A percentile compares a stretch with the other conserved stretches of the same genome.
phyloP scores from a whole-genome alignment of 345 rosid species.

The Linum tenue region DNA sequence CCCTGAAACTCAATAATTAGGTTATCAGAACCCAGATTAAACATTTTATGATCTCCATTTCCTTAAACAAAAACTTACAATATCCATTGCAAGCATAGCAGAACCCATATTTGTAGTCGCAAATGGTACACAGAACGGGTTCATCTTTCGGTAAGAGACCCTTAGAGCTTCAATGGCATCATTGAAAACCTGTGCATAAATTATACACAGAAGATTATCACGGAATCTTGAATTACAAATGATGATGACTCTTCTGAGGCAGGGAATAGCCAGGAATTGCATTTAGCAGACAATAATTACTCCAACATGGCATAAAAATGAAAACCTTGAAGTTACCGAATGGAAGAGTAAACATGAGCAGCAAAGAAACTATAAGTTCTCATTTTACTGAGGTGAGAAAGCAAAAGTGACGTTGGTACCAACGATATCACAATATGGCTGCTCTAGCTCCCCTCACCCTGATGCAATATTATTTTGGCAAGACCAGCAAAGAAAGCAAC shows the following conservation, averaged over 20 bases:
- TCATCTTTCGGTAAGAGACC: slow-evolving; percentile 84
- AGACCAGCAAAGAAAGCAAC: background rate
- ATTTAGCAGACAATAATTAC: background rate
- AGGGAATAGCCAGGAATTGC: background rate
- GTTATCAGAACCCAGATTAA: slow-evolving; percentile 12
- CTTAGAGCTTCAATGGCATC: slow-evolving; percentile 89
- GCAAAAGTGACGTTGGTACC: background rate
- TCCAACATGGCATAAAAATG: no score
- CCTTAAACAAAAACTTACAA: slow-evolving; percentile 40
- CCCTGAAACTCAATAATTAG: slow-evolving; percentile 40
- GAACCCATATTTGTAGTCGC: slow-evolving; percentile 99
- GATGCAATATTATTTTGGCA: background rate
- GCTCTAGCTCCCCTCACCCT: background rate
- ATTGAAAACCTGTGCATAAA: slow-evolving; percentile 55
- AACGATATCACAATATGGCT: background rate
- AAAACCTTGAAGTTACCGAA: background rate
- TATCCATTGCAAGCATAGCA: slow-evolving; percentile 97
- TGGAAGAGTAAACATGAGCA: background rate
- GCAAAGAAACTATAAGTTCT: background rate
- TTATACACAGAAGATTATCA: background rate
- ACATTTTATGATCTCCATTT: background rate
- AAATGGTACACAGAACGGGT: slow-evolving; percentile 91
- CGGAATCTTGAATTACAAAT: background rate
- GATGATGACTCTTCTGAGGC: background rate
- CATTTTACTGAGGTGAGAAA: background rate